Percentiles rank a stretch among this genome's conserved stretches.
Conservation (phyloP, 2,329 filamentous ascomycete genomes). For the Pseudocercospora ulei region DNA sequence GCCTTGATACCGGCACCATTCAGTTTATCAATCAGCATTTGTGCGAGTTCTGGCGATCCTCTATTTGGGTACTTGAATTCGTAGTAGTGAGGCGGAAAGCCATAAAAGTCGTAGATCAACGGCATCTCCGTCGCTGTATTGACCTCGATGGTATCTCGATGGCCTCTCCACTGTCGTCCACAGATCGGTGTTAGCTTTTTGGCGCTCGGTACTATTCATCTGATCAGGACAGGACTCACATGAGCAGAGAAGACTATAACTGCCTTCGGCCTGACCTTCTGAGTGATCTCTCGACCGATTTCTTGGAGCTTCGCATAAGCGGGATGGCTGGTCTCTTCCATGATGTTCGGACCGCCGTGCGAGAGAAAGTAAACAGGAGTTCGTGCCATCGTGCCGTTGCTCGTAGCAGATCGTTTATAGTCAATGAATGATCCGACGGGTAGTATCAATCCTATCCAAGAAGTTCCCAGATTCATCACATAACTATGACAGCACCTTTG, state of each 20-base stretch:
- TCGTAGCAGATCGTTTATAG: background rate
- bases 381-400: conserved; percentile 16
- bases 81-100: conserved; percentile 62
- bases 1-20: conserved; percentile 51
- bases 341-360: conserved; percentile 48
- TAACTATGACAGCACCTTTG: too few relatives aligned
- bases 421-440: too few relatives aligned
- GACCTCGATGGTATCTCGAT: conserved; percentile 49
- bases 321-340: conserved; percentile 59
- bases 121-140: conserved; percentile 56
- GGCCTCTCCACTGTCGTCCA: conserved; percentile 49
- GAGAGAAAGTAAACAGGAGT: conserved; percentile 48
- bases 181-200: background rate
- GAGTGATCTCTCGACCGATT: conserved; percentile 61
- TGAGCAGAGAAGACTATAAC: conserved; percentile 69
- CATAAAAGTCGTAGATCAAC: conserved; percentile 66
- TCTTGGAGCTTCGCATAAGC: conserved; percentile 55
- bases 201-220: background rate
- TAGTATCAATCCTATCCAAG: too few relatives aligned
- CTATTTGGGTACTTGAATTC: conserved; percentile 55
- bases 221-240: conserved; percentile 10
- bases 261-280: conserved; percentile 59
- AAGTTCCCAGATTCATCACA: too few relatives aligned
- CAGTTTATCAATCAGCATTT: conserved; percentile 49
- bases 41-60: conserved; percentile 52